Base-by-base conservation (phyloP, 768 basidiomycete species). In the Bullera alba region DNA sequence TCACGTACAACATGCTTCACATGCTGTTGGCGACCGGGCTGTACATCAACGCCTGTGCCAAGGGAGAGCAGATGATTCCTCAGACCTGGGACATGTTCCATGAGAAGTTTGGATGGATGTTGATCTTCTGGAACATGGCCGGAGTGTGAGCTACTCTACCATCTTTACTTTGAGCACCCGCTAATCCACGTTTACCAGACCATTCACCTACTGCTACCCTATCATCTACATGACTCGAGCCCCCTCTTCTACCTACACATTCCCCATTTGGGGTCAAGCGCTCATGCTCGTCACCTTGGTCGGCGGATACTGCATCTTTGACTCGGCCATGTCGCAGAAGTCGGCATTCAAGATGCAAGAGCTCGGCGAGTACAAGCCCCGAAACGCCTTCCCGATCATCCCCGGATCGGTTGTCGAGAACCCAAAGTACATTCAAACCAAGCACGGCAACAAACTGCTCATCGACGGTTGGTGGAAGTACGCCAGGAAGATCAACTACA, bases 181-280 rank as follows among this genome's bases (percentile, higher is more conserved):
- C n/a, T n/a, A 23, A 34, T 5, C 3, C 16, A 2, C 37, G 6
- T n/a, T 17, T 5, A 8, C 12, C 47, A 73, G 72, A 6, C 73
- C 73, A 4, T 74, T 74, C 62, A 91, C 92, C 37, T 99, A 99
- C 70, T 87, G 87, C 58, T 99, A 96, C 78, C 92, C 93, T 10
- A 86, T 92, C 46, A 83, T 99, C 45, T 96, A 91, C 77, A 96
- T 99, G 87, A 85, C 87, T n/a, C 84, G 87, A 3, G 86, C 89
- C 72, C 83, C 95, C 53, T 87, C 92, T 2, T 79, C 82, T 16
- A 81, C 80, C 53, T 97, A 97, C 76, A 80, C 77, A 32, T 96
- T 91, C 78, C 83, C 88, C 4, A 86, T 84, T 4, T 77, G 78
- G 19, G 80, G 79, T 7, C 85, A 89, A 53, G 75, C 88, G 49